A percentile compares a stretch with the other conserved stretches of the same genome.
These are phyloP conservation scores for Marasmius sp. DNA, from an alignment of 1,284 basidiomycete genomes.

Conservation along the genomic window DNA sequence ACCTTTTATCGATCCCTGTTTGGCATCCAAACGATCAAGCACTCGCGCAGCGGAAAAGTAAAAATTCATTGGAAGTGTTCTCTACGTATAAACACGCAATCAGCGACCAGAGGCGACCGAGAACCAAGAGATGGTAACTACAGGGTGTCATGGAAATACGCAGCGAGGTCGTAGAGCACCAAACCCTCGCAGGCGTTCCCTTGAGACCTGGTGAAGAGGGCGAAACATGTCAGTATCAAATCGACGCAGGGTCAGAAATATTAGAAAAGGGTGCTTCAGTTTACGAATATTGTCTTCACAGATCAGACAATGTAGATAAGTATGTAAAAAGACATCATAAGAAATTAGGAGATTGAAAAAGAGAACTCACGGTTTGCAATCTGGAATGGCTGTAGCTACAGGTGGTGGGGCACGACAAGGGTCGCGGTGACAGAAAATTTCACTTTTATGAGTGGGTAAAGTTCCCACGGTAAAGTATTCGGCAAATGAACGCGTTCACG, in stretches of 20 bases:
- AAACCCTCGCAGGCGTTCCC: not conserved
- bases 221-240: constrained; percentile 12
- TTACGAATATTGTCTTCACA: constrained; percentile 42
- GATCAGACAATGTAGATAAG: constrained; percentile 90
- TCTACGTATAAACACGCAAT: constrained; percentile 34
- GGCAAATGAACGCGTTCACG: not conserved
- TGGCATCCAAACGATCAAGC: constrained; percentile 82
- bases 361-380: constrained; percentile 8
- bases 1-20: constrained; percentile 85
- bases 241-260: constrained; percentile 6
- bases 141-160: not conserved
- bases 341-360: constrained; percentile 7
- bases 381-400: not conserved
- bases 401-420: not conserved
- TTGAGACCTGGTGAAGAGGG: no score
- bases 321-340: constrained; percentile 52
- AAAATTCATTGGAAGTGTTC: constrained; percentile 76
- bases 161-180: not conserved
- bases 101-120: not conserved
- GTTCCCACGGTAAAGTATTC: constrained; percentile 18
- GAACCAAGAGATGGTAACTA: not conserved
- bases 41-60: constrained; percentile 86
- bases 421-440: not conserved
- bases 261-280: constrained; percentile 32
- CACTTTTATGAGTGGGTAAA: not conserved